phyloP scores from a whole-genome alignment of 2,329 filamentous ascomycete species.

The Ophiobolus disseminans region DNA sequence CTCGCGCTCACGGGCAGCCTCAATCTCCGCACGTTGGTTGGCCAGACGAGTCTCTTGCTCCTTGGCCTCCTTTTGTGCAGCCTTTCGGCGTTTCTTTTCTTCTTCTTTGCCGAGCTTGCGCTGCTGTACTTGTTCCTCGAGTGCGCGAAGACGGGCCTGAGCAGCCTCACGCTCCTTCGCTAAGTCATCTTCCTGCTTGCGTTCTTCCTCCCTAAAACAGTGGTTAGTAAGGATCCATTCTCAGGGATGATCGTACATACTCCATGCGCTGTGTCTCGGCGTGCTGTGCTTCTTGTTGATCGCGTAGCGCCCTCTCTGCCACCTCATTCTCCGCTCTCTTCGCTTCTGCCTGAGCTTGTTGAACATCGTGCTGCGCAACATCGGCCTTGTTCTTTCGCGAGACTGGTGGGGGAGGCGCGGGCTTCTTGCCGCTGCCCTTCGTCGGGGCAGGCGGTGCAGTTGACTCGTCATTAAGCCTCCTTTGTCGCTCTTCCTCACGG shows the following conservation, averaged over 20 bases:
- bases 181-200: conserved; percentile 79
- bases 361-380: conserved; percentile 63
- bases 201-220: conserved; percentile 70
- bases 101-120: conserved; percentile 96
- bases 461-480: conserved; percentile 80
- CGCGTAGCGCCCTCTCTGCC: conserved; percentile 63
- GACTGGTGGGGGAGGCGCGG: conserved; percentile 74
- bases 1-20: conserved; percentile 88
- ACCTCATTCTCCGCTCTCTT: conserved; percentile 66
- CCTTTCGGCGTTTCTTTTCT: conserved; percentile 91
- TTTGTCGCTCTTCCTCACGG: conserved; percentile 85
- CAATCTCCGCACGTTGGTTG: conserved; percentile 87
- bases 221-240: conserved; percentile 29
- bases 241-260: conserved; percentile 64
- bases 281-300: conserved; percentile 78
- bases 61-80: conserved; percentile 82
- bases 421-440: conserved; percentile 53
- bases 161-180: conserved; percentile 80
- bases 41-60: conserved; percentile 87
- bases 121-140: conserved; percentile 92
- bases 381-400: conserved; percentile 72
- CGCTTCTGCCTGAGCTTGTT: conserved; percentile 60
- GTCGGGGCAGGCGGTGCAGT: conserved; percentile 63
- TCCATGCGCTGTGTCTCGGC: conserved; percentile 77
- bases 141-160: conserved; percentile 80